Conservation (phyloP, 2,329 filamentous ascomycete genomes). For the Monosporascus sp. region DNA sequence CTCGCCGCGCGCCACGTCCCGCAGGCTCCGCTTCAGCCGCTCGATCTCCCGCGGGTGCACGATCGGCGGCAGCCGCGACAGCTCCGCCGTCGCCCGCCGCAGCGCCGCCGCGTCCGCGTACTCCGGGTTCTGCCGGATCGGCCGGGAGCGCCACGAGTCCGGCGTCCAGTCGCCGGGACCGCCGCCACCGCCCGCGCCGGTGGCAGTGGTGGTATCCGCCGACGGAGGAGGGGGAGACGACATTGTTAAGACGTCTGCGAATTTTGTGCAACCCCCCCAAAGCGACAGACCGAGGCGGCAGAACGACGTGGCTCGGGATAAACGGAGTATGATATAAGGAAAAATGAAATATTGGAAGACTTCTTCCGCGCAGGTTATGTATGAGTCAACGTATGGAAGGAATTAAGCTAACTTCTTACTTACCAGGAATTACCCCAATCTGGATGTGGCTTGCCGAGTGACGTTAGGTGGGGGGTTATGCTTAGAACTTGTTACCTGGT, state of each 20-base stretch:
- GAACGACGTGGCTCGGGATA: background rate
- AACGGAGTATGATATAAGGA: constrained; percentile 7
- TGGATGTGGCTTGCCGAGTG: too few species aligned
- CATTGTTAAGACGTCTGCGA: too few species aligned
- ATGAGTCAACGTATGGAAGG: too few species aligned
- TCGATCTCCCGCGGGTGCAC: constrained; percentile 78
- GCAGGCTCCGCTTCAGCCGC: constrained; percentile 70
- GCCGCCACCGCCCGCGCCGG: background rate
- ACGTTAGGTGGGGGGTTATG: too few species aligned
- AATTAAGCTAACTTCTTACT: too few species aligned
- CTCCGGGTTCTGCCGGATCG: constrained; percentile 69
- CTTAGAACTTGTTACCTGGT: too few species aligned
- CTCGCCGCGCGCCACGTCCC: constrained; percentile 82
- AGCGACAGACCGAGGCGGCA: too few species aligned
- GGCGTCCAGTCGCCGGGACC: constrained; percentile 44
- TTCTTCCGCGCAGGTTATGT: too few species aligned
- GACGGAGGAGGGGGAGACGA: too few species aligned
- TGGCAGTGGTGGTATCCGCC: too few species aligned
- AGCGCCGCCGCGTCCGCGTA: constrained; percentile 62
- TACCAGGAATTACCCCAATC: too few species aligned
- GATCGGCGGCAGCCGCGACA: constrained; percentile 67
- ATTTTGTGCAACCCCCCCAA: too few species aligned
- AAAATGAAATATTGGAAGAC: constrained; percentile 9
- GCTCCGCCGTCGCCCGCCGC: constrained; percentile 55
- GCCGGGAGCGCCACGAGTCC: constrained; percentile 69